Conservation (phyloP, 257 asterid genomes). For the Forsythia viridissima region DNA sequence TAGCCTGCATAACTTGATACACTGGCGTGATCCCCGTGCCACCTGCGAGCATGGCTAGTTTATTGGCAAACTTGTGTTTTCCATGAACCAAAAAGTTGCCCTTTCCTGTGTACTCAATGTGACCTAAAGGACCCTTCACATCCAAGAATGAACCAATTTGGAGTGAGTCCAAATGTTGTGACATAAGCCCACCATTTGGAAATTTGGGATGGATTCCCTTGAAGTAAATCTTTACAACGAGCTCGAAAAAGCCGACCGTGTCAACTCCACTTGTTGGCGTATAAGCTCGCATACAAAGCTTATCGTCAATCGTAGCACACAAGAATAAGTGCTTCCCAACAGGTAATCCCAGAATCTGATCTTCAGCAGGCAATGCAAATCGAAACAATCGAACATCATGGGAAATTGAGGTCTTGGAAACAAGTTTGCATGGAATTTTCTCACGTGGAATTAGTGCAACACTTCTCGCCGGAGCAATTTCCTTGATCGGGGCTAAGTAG, state of each 20-base stretch:
- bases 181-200: conserved; percentile 88
- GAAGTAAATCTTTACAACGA: conserved; percentile 77
- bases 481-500: conserved; percentile 54
- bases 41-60: conserved; percentile 88
- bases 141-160: conserved; percentile 55
- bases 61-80: conserved; percentile 59
- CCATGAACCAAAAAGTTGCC: conserved; percentile 68
- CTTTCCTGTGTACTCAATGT: conserved; percentile 74
- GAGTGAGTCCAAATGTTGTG: conserved; percentile 66
- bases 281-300: conserved; percentile 95
- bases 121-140: conserved; percentile 91
- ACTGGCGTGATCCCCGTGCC: conserved; percentile 92
- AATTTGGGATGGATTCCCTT: conserved; percentile 67
- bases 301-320: conserved; percentile 62
- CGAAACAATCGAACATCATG: conserved; percentile 71
- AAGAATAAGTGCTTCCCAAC: conserved; percentile 85
- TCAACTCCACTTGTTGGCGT: conserved; percentile 77
- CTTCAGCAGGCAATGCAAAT: conserved; percentile 67
- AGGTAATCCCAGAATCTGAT: conserved; percentile 68
- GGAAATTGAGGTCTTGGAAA: conserved; percentile 54
- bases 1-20: conserved; percentile 87
- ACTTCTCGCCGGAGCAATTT: conserved; percentile 24
- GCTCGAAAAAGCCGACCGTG: conserved; percentile 68
- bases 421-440: conserved; percentile 70
- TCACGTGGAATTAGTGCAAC: conserved; percentile 66